These are phyloP conservation scores for Ophiostoma triangulosporum DNA, from an alignment of 2,329 filamentous ascomycete genomes.

Conservation along the genomic window DNA sequence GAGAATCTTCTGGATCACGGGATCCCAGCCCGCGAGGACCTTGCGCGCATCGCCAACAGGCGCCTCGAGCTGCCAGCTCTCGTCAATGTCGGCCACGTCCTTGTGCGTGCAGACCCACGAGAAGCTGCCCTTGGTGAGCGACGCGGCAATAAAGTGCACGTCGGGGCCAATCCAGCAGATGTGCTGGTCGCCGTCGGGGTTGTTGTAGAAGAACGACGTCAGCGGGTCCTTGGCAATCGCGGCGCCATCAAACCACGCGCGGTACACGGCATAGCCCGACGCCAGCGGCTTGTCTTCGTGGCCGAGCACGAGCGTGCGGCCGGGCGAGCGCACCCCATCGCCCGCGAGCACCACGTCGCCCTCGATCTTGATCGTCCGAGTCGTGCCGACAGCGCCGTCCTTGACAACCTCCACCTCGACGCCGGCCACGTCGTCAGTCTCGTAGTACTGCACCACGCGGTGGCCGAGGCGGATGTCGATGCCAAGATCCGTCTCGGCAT, in stretches of 20 bases:
- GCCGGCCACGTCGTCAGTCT: slow-evolving; percentile 32
- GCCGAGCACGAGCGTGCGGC: slow-evolving; percentile 29
- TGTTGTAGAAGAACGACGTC: slow-evolving; percentile 12
- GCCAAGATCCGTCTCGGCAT: slow-evolving; percentile 34
- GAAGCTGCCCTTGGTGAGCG: slow-evolving; percentile 36
- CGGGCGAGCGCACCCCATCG: slow-evolving; percentile 35
- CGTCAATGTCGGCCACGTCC: slow-evolving; percentile 31
- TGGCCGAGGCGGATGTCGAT: slow-evolving; percentile 38
- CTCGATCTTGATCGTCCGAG: slow-evolving; percentile 2
- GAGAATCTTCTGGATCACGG: slow-evolving; percentile 31
- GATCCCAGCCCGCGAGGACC: slow-evolving; percentile 32
- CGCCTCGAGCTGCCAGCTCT: slow-evolving; percentile 30
- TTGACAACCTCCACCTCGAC: slow-evolving; percentile 28
- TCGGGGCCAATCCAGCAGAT: slow-evolving; percentile 39
- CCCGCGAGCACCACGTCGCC: slow-evolving; percentile 35
- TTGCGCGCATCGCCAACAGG: slow-evolving; percentile 27
- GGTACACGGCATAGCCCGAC: slow-evolving; percentile 31
- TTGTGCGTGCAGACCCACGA: slow-evolving; percentile 41
- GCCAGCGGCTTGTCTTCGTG: slow-evolving; percentile 30
- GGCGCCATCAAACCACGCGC: slow-evolving; percentile 28
- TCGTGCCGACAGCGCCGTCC: neutral
- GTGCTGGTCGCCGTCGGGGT: slow-evolving; percentile 32
- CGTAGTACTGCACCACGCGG: slow-evolving; percentile 35
- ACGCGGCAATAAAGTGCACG: slow-evolving; percentile 37
- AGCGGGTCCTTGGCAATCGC: slow-evolving; percentile 14